phyloP scores from a whole-genome alignment of 2,329 filamentous ascomycete genomes.

The Colletotrichum sublineola region DNA sequence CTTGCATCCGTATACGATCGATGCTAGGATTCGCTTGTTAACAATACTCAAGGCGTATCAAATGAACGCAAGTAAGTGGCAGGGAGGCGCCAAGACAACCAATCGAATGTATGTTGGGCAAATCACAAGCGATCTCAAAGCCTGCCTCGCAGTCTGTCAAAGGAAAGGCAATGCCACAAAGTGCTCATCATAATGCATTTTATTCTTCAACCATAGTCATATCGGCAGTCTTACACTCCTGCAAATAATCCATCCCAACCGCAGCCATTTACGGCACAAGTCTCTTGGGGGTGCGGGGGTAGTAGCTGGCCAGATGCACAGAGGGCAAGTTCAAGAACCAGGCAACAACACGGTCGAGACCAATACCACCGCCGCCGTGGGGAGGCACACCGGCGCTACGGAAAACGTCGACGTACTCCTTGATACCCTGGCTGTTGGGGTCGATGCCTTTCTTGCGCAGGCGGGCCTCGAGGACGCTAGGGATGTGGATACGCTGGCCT shows the following conservation, averaged over 20 bases:
- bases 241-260: not conserved
- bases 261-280: constrained; percentile 60
- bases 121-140: not conserved
- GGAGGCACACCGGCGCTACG: constrained; percentile 85
- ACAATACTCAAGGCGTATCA: not conserved
- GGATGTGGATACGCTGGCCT: constrained; percentile 47
- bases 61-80: not conserved
- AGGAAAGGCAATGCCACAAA: not conserved
- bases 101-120: not conserved
- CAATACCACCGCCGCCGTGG: constrained; percentile 90
- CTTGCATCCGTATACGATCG: no score
- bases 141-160: not conserved
- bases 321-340: constrained; percentile 72
- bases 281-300: constrained; percentile 72
- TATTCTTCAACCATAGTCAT: constrained; percentile 14
- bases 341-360: constrained; percentile 86
- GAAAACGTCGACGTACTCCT: constrained; percentile 91
- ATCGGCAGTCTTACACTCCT: not conserved
- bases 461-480: constrained; percentile 80
- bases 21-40: not conserved
- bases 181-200: constrained; percentile 5
- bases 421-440: constrained; percentile 79
- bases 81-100: not conserved
- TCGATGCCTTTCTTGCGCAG: constrained; percentile 86
- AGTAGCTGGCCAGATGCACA: constrained; percentile 70